A percentile compares a stretch with the other conserved stretches of the same genome.
These are phyloP conservation scores for Arthrobotrys pseudoclavata DNA, from an alignment of 2,329 filamentous ascomycete genomes.

Conservation along the genomic window DNA sequence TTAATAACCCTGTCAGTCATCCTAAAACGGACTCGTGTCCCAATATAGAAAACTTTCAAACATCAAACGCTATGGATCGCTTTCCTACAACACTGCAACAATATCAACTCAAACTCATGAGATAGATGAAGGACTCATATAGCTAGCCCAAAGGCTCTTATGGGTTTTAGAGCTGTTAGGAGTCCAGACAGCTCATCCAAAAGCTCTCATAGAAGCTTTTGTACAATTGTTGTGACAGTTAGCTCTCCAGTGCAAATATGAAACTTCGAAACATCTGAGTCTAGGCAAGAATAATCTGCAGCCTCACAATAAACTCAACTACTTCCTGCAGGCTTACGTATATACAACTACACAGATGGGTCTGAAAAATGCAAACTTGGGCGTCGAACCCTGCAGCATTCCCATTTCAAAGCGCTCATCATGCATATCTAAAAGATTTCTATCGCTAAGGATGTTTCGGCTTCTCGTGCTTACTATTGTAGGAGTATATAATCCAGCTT, in stretches of 20 bases:
- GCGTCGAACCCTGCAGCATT: slow-evolving; percentile 49
- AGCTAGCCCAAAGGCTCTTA: slow-evolving; percentile 9
- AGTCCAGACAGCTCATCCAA: slow-evolving; percentile 5
- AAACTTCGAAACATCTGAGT: slow-evolving; percentile 56
- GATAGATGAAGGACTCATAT: not conserved
- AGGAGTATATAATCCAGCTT: slow-evolving; percentile 39
- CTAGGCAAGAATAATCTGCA: slow-evolving; percentile 48
- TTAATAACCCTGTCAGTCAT: slow-evolving; percentile 24
- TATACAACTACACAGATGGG: not conserved
- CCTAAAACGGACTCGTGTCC: slow-evolving; percentile 29
- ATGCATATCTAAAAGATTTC: slow-evolving; percentile 10
- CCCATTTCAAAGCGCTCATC: slow-evolving; percentile 49
- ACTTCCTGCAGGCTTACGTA: slow-evolving; percentile 22
- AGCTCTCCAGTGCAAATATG: slow-evolving; percentile 42
- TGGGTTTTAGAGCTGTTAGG: slow-evolving; percentile 25
- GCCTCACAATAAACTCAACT: slow-evolving; percentile 15
- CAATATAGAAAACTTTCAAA: slow-evolving; percentile 37
- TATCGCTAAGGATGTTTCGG: slow-evolving; percentile 43
- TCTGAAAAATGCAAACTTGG: slow-evolving; percentile 57
- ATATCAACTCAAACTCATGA: slow-evolving; percentile 27
- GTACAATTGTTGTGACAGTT: slow-evolving; percentile 14
- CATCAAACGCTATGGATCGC: slow-evolving; percentile 31
- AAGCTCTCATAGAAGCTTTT: slow-evolving; percentile 9
- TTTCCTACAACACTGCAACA: slow-evolving; percentile 44
- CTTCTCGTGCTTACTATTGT: slow-evolving; percentile 18